These are phyloP conservation scores for Alnus glutinosa DNA, from an alignment of 306 rosid genomes.

Conservation along the genomic window DNA sequence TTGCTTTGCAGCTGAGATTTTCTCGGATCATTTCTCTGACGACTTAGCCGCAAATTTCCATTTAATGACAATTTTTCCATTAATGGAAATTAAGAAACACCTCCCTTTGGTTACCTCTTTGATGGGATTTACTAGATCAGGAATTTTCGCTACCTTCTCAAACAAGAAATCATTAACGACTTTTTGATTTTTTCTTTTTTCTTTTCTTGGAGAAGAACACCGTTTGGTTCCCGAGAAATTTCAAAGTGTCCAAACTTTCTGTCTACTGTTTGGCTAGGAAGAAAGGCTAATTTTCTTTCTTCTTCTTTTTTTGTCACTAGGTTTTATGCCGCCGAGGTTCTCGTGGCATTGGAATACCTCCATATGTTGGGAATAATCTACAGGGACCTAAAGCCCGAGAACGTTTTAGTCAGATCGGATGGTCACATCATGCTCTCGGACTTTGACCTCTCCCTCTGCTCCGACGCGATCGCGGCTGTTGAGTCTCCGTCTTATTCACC, in stretches of 20 bases:
- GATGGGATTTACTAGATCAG: constrained; percentile 23
- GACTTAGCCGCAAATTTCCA: constrained; percentile 32
- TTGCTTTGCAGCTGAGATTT: constrained; percentile 18
- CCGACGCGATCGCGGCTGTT: constrained; percentile 83
- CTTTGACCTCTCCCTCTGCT: constrained; percentile 83
- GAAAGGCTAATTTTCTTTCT: neutral
- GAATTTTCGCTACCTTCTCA: constrained; percentile 11
- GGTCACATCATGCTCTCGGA: constrained; percentile 99
- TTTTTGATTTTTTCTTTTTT: too few relatives aligned
- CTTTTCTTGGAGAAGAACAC: neutral
- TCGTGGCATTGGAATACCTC: constrained; percentile 94
- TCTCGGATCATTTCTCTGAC: constrained; percentile 24
- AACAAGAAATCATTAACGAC: neutral
- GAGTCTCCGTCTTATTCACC: constrained; percentile 57
- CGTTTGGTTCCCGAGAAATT: constrained; percentile 17
- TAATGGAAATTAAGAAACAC: constrained; percentile 9
- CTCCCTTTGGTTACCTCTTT: constrained; percentile 2
- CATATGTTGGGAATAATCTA: constrained; percentile 98
- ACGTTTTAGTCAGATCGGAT: constrained; percentile 93
- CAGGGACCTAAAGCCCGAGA: constrained; percentile 94
- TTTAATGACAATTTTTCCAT: neutral
- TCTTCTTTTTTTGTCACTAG: constrained; percentile 33
- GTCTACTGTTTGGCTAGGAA: constrained; percentile 5
- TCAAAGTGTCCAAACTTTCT: neutral
- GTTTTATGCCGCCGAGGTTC: constrained; percentile 91